Evolutionary conservation across 345 rosid genomes (phyloP).

Genomic region (Citrus unshiu): DNA sequence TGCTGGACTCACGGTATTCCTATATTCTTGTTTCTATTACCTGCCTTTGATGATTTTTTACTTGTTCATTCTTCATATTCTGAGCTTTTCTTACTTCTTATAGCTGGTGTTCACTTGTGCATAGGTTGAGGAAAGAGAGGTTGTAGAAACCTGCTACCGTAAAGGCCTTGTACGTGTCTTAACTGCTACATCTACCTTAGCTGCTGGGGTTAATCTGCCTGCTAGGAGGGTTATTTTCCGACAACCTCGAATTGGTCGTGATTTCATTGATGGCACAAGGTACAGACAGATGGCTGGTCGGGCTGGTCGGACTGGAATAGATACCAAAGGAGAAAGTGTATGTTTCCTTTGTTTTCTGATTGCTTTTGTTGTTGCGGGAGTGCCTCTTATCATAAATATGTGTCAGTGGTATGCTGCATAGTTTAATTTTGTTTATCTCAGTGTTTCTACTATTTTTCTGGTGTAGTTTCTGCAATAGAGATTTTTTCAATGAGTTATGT

Average conservation of each 20-base stretch:
- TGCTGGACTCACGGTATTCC: constrained; percentile 91
- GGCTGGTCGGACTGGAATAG: constrained; percentile 99
- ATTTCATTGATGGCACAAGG: constrained; percentile 96
- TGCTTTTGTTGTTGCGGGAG: neutral
- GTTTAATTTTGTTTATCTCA: neutral
- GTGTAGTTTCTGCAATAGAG: neutral
- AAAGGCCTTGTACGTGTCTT: constrained; percentile 83
- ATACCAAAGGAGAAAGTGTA: constrained; percentile 98
- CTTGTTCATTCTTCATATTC: constrained; percentile 1
- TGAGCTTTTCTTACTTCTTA: neutral
- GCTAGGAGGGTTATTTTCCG: constrained; percentile 98
- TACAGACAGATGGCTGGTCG: constrained; percentile 99
- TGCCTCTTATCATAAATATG: neutral
- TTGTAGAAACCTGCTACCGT: constrained; percentile 89
- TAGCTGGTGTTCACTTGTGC: constrained; percentile 18
- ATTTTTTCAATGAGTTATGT: neutral
- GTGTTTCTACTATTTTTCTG: constrained; percentile 2
- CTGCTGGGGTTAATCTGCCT: constrained; percentile 97
- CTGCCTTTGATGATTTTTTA: neutral
- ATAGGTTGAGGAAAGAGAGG: constrained; percentile 97
- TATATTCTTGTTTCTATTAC: constrained; percentile 16
- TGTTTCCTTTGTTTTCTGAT: constrained; percentile 24
- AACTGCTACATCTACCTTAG: constrained; percentile 97
- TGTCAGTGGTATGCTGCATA: neutral
- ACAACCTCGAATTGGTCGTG: constrained; percentile 94